These are phyloP conservation scores for Ophiostoma fasciatum DNA, from an alignment of 2,329 filamentous ascomycete genomes.

Conservation along the genomic window DNA sequence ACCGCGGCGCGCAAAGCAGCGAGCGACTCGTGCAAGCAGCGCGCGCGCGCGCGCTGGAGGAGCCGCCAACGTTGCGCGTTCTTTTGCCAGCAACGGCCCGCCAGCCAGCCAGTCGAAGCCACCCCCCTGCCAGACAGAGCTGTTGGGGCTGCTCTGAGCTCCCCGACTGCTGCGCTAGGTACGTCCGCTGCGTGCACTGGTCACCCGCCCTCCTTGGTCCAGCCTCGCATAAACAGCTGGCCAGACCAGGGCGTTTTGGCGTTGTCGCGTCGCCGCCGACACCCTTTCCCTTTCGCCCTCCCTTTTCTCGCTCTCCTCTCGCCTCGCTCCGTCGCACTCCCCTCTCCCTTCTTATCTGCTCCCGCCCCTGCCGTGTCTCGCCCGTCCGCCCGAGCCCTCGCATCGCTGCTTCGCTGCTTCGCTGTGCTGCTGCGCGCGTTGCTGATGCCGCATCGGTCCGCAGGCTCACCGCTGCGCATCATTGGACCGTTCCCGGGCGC, in stretches of 20 bases:
- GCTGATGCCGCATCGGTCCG: slow-evolving; percentile 1
- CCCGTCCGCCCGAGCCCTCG: not conserved
- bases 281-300: no score
- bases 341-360: not conserved
- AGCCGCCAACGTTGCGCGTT: no score
- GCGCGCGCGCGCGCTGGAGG: no score
- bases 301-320: slow-evolving; percentile 2
- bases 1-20: no score
- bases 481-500: not conserved
- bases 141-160: no score
- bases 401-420: slow-evolving; percentile 1
- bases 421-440: not conserved
- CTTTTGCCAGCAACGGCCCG: no score
- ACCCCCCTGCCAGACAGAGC: no score
- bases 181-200: slow-evolving; percentile 4
- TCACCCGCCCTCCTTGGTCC: slow-evolving; percentile 3
- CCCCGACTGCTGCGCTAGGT: no score
- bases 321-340: not conserved
- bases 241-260: slow-evolving; percentile 8
- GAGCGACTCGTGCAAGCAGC: no score
- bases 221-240: slow-evolving; percentile 11
- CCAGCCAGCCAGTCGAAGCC: no score
- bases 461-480: not conserved
- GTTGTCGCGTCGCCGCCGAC: slow-evolving; percentile 7
- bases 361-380: not conserved